Percentiles rank a stretch among this genome's conserved stretches.
phyloP scores from a whole-genome alignment of 1,284 basidiomycete species.

The Cryptococcus sp. region DNA sequence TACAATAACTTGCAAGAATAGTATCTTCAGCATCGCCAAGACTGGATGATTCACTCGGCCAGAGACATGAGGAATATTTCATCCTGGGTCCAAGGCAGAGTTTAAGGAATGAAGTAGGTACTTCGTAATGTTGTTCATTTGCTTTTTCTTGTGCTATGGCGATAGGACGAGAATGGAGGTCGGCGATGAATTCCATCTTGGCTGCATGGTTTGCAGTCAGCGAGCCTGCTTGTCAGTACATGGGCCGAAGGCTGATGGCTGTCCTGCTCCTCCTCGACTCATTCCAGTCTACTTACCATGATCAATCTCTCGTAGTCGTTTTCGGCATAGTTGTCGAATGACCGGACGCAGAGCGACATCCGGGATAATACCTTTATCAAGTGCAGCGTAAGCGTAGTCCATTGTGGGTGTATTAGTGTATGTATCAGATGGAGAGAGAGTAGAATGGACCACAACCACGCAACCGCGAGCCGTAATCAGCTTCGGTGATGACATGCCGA shows the following conservation, averaged over 20 bases:
- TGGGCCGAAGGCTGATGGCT: background rate
- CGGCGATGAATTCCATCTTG: conserved; percentile 57
- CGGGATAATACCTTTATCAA: conserved; percentile 52
- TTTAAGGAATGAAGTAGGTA: conserved; percentile 64
- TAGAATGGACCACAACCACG: no score
- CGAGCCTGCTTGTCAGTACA: conserved; percentile 47
- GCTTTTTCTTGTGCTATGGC: conserved; percentile 67
- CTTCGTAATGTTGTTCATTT: conserved; percentile 76
- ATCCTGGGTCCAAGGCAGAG: conserved; percentile 61
- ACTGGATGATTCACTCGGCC: conserved; percentile 62
- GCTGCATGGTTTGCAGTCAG: conserved; percentile 62
- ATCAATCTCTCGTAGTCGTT: conserved; percentile 62
- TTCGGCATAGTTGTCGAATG: conserved; percentile 59
- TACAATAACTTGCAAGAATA: conserved; percentile 68
- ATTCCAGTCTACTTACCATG: conserved; percentile 27
- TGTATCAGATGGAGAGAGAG: no score
- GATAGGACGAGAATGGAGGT: conserved; percentile 51
- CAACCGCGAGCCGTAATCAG: no score
- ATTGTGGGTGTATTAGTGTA: conserved; percentile 10
- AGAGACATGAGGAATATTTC: conserved; percentile 69
- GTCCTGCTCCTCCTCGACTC: background rate
- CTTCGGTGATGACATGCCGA: no score
- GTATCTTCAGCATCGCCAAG: conserved; percentile 64
- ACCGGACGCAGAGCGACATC: conserved; percentile 60
- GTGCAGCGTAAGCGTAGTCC: conserved; percentile 33